Base-by-base conservation (phyloP, 1,284 basidiomycete genomes). In the Papiliotrema terrestris region DNA sequence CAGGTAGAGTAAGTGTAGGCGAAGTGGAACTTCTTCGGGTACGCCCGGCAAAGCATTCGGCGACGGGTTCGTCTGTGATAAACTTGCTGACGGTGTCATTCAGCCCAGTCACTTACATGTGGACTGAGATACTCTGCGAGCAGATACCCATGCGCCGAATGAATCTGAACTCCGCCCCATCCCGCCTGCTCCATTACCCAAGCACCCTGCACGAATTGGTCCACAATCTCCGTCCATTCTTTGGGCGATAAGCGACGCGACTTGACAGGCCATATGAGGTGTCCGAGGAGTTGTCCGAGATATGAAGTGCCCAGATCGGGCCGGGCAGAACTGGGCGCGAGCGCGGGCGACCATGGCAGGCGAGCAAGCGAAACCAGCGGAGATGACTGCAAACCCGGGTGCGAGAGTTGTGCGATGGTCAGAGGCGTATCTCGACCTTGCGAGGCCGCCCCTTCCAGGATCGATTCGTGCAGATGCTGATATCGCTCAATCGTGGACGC, bases 91-190 rank as follows among this genome's bases (percentile, higher is more conserved):
- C n/a, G n/a, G n/a, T n/a, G n/a, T n/a, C n/a, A n/a, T n/a, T n/a
- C n/a, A n/a, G n/a, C n/a, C n/a, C n/a, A n/a, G n/a, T 35, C 25
- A 56, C 77, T 47, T 61, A 89, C 89, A 78, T 87, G 85, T 1
- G 84, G 83, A 3, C 86, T 91, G 39, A 97, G 79, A 70, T 94
- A 95, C 61, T 91, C 86, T 0, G 91, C 83, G 17, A 97, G 78
- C 19, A 96, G 80, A 72, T 96, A 93, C 25, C 92, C 92, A 77
- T 96, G 93, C 1, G 88, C 87, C 32, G 83, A 88, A 74, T 98
- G 94, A 20, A 98, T 62, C 68, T 98, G 85, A 13, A 96, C 79
- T 0, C 94, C 94, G 63, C 96, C 90, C 71, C 94, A 96, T 0
- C 91, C 91, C 25, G 87, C 80, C 51, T 82, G 74, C 17, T 81